phyloP scores from a whole-genome alignment of 306 rosid species.

The Trifolium fragiferum region DNA sequence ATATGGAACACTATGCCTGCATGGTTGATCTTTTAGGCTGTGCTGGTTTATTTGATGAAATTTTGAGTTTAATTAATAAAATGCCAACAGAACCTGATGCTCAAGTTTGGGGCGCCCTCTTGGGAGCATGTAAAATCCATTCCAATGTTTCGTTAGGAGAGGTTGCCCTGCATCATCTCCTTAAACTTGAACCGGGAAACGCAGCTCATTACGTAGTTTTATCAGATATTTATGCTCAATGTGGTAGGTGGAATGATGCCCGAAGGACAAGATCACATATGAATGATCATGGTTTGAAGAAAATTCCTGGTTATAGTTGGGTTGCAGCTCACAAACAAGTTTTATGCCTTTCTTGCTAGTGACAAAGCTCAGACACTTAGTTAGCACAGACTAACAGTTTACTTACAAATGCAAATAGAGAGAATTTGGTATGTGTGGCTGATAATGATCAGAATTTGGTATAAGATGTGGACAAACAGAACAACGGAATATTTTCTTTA shows the following conservation, averaged over 20 bases:
- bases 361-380: conserved; percentile 32
- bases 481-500: conserved; percentile 3
- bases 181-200: conserved; percentile 67
- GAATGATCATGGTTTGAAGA: conserved; percentile 54
- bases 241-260: conserved; percentile 63
- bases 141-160: conserved; percentile 68
- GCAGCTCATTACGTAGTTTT: conserved; percentile 58
- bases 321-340: conserved; percentile 50
- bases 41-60: conserved; percentile 70
- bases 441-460: conserved; percentile 22
- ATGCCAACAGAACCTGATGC: conserved; percentile 71
- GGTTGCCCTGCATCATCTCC: conserved; percentile 64
- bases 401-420: conserved; percentile 8
- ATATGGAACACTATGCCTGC: conserved; percentile 76
- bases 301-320: conserved; percentile 76
- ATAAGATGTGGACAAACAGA: conserved; percentile 8
- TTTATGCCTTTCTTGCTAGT: not conserved
- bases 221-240: conserved; percentile 66
- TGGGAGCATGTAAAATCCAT: conserved; percentile 75
- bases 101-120: conserved; percentile 80
- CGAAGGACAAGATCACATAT: conserved; percentile 53
- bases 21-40: conserved; percentile 74
- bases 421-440: no score
- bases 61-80: conserved; percentile 45
- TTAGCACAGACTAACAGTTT: conserved; percentile 21